Evolutionary conservation across 345 rosid species (phyloP).

Genomic region (Eucalyptus leucophloia): DNA sequence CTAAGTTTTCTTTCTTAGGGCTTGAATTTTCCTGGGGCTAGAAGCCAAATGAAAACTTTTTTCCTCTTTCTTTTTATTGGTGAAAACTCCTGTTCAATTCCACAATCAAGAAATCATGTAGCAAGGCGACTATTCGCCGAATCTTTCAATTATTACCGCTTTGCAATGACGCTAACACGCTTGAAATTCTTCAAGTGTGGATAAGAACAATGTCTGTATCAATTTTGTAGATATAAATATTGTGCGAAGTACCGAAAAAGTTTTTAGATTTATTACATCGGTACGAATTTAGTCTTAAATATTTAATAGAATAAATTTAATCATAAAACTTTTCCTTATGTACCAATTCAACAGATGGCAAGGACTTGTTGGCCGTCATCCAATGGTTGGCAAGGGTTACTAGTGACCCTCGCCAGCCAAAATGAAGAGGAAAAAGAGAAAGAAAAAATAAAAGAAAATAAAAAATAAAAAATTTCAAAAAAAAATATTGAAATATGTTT

Average conservation of each 20-base stretch:
- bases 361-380: rapidly evolving
- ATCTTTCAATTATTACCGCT: background rate
- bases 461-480: too few relatives aligned
- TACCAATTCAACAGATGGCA: rapidly evolving
- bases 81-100: background rate
- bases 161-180: background rate
- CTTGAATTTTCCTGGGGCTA: background rate
- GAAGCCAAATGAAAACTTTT: background rate
- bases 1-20: background rate
- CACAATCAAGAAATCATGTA: background rate
- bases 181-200: background rate
- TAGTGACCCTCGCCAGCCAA: rapidly evolving
- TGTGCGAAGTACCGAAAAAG: rapidly evolving
- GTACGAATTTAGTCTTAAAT: rapidly evolving
- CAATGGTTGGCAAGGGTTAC: too few relatives aligned
- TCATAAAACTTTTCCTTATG: rapidly evolving
- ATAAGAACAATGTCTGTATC: background rate
- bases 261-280: rapidly evolving
- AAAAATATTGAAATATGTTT: too few relatives aligned
- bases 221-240: background rate
- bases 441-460: rapidly evolving
- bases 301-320: too few relatives aligned
- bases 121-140: background rate
- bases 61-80: background rate
- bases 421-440: too few relatives aligned